Evolutionary conservation across 495 filamentous ascomycete genomes (phyloP).

Genomic region (Penicillium simplicissimum): DNA sequence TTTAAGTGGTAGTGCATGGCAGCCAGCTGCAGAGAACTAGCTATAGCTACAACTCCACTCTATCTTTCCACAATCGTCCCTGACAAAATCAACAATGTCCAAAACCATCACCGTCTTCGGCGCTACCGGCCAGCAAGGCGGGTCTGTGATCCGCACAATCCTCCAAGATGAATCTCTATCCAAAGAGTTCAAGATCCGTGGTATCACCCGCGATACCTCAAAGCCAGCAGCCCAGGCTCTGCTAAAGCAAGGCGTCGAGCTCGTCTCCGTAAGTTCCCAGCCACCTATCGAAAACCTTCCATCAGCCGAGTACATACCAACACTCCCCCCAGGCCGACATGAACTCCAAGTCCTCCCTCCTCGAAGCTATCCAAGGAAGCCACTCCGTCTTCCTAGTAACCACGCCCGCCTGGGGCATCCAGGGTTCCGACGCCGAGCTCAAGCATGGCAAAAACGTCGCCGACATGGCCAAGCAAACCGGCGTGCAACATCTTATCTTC

Average conservation of each 20-base stretch:
- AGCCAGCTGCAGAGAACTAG: neutral
- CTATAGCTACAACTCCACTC: neutral
- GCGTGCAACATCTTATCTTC: neutral
- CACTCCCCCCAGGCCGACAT: neutral
- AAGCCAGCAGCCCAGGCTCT: constrained; percentile 31
- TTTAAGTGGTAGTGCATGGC: neutral
- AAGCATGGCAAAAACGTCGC: neutral
- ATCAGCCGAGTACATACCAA: neutral
- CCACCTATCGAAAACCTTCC: neutral
- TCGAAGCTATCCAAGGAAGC: neutral
- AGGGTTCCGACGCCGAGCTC: neutral
- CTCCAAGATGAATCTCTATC: constrained; percentile 50
- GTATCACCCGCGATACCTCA: constrained; percentile 46
- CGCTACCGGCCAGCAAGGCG: constrained; percentile 63
- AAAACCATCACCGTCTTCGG: constrained; percentile 61
- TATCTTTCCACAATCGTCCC: too few species aligned
- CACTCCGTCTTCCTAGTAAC: neutral
- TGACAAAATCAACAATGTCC: constrained; percentile 43
- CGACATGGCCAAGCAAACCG: neutral
- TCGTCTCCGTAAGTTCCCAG: neutral
- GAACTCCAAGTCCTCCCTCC: neutral
- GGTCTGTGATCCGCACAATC: constrained; percentile 55
- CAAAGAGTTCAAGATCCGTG: constrained; percentile 53
- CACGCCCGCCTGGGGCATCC: neutral
- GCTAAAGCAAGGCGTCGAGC: constrained; percentile 37